phyloP scores from a whole-genome alignment of 257 asterid species.

The Salvia rosmarinus region DNA sequence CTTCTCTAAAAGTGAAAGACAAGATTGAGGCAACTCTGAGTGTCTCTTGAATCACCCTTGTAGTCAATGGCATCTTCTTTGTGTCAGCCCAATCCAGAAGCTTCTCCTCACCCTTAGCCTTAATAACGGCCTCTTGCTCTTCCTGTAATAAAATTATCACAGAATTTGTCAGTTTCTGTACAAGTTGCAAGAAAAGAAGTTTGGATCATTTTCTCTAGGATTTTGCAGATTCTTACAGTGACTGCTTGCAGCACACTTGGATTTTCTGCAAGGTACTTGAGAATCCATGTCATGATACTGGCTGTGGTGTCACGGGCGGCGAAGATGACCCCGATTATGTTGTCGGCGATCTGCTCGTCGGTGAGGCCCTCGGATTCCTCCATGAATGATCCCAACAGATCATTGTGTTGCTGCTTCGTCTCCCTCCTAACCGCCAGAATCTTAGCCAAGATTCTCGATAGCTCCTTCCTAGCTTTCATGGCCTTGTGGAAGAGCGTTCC shows the following conservation, averaged over 20 bases:
- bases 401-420: slow-evolving; percentile 44
- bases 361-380: slow-evolving; percentile 59
- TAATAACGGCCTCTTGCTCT: slow-evolving; percentile 68
- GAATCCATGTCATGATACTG: slow-evolving; percentile 73
- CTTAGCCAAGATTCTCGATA: slow-evolving; percentile 58
- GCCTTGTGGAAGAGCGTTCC: slow-evolving; percentile 76
- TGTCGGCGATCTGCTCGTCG: slow-evolving; percentile 76
- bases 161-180: not conserved
- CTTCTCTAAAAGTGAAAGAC: slow-evolving; percentile 81
- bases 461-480: slow-evolving; percentile 71
- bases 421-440: slow-evolving; percentile 53
- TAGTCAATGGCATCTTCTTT: slow-evolving; percentile 66
- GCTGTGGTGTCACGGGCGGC: slow-evolving; percentile 88
- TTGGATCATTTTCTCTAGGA: not conserved
- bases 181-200: not conserved
- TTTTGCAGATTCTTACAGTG: slow-evolving; percentile 52
- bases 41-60: slow-evolving; percentile 78
- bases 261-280: slow-evolving; percentile 76
- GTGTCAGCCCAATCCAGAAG: slow-evolving; percentile 59
- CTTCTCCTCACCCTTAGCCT: slow-evolving; percentile 51
- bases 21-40: slow-evolving; percentile 74
- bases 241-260: slow-evolving; percentile 69
- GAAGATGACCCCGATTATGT: slow-evolving; percentile 71
- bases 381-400: slow-evolving; percentile 74
- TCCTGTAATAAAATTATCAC: slow-evolving; percentile 41